phyloP scores from a whole-genome alignment of 2,329 filamentous ascomycete species.

The Teratosphaeria pseudoeucalypti region DNA sequence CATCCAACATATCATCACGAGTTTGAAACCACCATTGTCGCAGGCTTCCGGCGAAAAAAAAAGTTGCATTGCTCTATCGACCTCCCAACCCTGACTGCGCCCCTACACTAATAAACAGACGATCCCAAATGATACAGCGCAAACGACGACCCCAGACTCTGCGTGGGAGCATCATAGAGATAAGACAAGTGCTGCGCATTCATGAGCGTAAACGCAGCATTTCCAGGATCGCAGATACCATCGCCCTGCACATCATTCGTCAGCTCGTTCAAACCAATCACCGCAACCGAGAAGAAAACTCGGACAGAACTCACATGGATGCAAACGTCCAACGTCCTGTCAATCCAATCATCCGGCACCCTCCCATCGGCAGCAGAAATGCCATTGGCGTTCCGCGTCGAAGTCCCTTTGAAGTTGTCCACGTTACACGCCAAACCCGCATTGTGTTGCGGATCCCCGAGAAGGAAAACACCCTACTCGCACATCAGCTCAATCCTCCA shows the following conservation, averaged over 20 bases:
- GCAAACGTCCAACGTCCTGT: constrained; percentile 29
- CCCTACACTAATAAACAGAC: not conserved
- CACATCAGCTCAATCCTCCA: not conserved
- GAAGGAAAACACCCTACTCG: constrained; percentile 23
- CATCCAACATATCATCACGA: no score
- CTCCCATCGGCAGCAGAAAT: constrained; percentile 8
- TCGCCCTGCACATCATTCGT: constrained; percentile 18
- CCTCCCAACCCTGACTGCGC: not conserved
- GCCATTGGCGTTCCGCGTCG: constrained; percentile 24
- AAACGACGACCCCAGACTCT: constrained; percentile 22
- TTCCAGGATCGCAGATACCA: constrained; percentile 27
- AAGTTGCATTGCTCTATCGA: no score
- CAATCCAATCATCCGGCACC: constrained; percentile 24
- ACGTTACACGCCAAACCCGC: constrained; percentile 26
- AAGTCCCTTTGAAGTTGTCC: constrained; percentile 25
- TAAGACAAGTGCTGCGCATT: constrained; percentile 24
- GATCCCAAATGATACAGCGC: not conserved
- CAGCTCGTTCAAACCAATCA: not conserved
- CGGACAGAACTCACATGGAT: constrained; percentile 18
- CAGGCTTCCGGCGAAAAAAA: no score
- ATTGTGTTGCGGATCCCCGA: constrained; percentile 27
- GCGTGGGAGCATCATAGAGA: constrained; percentile 15
- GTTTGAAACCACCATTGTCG: no score
- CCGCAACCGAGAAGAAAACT: constrained; percentile 5
- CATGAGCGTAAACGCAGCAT: constrained; percentile 20